phyloP scores from a whole-genome alignment of 106 monocot genomes.

The Chionographis japonica region DNA sequence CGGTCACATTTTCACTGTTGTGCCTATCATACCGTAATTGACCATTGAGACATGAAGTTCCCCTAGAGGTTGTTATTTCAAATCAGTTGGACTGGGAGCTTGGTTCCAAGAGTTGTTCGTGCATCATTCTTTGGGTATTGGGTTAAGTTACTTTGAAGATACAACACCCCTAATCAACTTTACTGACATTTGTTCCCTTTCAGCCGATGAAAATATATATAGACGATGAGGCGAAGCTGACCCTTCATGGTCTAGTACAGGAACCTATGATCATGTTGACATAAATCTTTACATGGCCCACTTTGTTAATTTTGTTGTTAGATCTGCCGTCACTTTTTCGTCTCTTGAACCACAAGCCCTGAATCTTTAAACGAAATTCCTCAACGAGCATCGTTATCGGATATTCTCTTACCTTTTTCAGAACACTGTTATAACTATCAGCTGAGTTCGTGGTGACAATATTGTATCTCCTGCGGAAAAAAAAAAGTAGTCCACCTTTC shows the following conservation, averaged over 20 bases:
- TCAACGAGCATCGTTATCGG: no score
- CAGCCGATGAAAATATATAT: constrained; percentile 99
- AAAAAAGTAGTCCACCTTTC: no score
- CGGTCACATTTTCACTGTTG: not conserved
- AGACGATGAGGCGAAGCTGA: constrained; percentile 96
- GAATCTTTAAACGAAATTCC: no score
- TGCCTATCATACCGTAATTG: not conserved
- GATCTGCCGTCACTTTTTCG: no score
- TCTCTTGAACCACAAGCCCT: no score
- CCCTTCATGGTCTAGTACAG: constrained; percentile 97
- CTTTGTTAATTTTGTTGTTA: no score
- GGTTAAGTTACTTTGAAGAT: constrained; percentile 46
- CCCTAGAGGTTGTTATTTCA: constrained; percentile 9
- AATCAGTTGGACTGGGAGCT: constrained; percentile 19
- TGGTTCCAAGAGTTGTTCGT: constrained; percentile 15
- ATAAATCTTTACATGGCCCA: no score
- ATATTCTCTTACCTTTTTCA: no score
- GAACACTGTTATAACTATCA: no score
- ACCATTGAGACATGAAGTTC: constrained; percentile 1
- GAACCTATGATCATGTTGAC: constrained; percentile 19
- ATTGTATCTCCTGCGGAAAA: no score
- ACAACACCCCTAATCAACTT: constrained; percentile 32
- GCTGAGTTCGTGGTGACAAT: no score
- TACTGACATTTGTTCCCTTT: constrained; percentile 63
- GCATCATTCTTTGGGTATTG: constrained; percentile 26